phyloP scores from a whole-genome alignment of 352 stramenopile genomes.

The Phytophthora podocarpi region DNA sequence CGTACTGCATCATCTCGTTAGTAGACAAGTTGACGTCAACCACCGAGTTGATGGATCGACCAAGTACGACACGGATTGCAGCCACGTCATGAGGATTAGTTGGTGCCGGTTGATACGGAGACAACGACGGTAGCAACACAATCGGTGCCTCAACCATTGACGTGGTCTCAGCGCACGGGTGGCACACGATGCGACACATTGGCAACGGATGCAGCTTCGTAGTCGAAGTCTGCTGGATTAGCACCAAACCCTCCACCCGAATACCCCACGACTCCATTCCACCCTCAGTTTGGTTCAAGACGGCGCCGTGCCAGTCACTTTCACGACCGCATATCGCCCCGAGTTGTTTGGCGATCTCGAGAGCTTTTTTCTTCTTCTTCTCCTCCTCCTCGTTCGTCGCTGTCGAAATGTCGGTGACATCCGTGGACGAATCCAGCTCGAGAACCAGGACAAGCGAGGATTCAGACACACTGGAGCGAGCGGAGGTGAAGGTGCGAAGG shows the following conservation, averaged over 20 bases:
- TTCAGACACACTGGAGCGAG: neutral
- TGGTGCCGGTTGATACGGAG: conserved; percentile 19
- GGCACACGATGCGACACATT: conserved; percentile 41
- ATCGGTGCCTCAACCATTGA: conserved; percentile 5
- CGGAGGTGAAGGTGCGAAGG: conserved; percentile 13
- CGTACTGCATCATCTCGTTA: conserved; percentile 1
- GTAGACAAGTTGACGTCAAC: conserved; percentile 1
- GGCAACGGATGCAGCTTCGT: conserved; percentile 39
- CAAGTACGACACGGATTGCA: conserved; percentile 6
- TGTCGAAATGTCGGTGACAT: conserved; percentile 1
- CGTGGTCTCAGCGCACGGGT: neutral
- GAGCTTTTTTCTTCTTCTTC: conserved; percentile 11
- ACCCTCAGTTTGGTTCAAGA: conserved; percentile 17
- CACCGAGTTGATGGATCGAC: conserved; percentile 22
- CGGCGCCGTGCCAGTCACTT: conserved; percentile 21
- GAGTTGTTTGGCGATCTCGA: conserved; percentile 8
- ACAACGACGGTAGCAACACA: conserved; percentile 33
- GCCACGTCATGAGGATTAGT: neutral
- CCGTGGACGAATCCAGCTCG: conserved; percentile 17
- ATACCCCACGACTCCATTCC: conserved; percentile 30
- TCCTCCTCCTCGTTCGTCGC: neutral
- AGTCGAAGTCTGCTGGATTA: conserved; percentile 23
- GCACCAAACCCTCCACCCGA: conserved; percentile 43
- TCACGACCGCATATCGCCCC: neutral
- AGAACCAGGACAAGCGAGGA: conserved; percentile 18